Evolutionary conservation across 1,284 basidiomycete species (phyloP).

Genomic region (Xerocomus nothofagi): DNA sequence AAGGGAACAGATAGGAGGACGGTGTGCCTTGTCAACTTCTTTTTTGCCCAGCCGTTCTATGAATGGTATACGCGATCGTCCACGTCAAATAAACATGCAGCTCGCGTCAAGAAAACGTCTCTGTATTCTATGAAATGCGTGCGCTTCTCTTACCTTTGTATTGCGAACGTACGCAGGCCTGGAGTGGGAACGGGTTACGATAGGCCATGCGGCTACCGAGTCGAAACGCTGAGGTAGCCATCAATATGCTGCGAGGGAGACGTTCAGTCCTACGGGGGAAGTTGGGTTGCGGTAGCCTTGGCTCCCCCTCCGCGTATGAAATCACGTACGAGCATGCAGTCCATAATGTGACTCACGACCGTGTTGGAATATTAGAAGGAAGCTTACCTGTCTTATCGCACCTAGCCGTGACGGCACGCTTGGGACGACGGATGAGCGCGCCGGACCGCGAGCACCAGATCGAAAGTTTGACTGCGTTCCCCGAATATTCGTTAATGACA

Average conservation of each 20-base stretch:
- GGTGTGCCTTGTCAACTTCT: neutral
- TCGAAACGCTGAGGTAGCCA: slow-evolving; percentile 10
- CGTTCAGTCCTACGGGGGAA: neutral
- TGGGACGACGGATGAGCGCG: neutral
- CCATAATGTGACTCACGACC: neutral
- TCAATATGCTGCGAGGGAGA: neutral
- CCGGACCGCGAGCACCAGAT: neutral
- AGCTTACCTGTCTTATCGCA: neutral
- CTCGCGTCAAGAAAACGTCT: neutral
- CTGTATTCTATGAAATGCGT: slow-evolving; percentile 18
- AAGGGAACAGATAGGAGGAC: slow-evolving; percentile 11
- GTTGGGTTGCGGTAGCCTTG: slow-evolving; percentile 1
- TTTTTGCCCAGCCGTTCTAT: slow-evolving; percentile 7
- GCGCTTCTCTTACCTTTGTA: slow-evolving; percentile 12
- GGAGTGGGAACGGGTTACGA: slow-evolving; percentile 20
- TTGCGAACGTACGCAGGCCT: neutral
- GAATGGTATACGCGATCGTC: neutral
- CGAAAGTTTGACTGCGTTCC: neutral
- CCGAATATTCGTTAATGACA: neutral
- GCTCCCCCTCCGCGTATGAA: slow-evolving; percentile 12
- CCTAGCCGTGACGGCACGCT: slow-evolving; percentile 4
- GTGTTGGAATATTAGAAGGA: neutral
- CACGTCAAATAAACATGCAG: slow-evolving; percentile 6
- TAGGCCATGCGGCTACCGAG: slow-evolving; percentile 17
- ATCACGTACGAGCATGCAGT: slow-evolving; percentile 10